Evolutionary conservation across 78 protist species (phyloP).

Genomic region (Acrasis kona): DNA sequence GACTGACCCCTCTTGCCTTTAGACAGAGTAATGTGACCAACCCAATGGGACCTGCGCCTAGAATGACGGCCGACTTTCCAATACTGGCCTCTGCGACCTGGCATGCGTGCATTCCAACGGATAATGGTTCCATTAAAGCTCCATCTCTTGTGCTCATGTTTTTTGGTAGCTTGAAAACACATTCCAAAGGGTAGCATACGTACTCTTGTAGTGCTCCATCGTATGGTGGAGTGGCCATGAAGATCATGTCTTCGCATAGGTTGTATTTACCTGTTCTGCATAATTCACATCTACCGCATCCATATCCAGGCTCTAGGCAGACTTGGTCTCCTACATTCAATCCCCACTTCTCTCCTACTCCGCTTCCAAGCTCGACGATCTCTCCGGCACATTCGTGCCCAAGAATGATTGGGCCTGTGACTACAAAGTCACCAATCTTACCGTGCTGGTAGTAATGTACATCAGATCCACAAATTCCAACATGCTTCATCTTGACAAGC

Average conservation of each 20-base stretch:
- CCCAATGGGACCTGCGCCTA: slow-evolving; percentile 40
- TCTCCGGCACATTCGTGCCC: slow-evolving; percentile 43
- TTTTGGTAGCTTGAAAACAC: slow-evolving; percentile 19
- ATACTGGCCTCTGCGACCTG: neutral
- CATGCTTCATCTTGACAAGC: slow-evolving; percentile 26
- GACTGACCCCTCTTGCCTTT: too few species aligned
- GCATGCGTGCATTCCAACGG: slow-evolving; percentile 45
- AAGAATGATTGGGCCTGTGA: slow-evolving; percentile 27
- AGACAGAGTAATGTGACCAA: too few species aligned
- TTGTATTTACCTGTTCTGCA: slow-evolving; percentile 35
- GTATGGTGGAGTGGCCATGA: slow-evolving; percentile 53
- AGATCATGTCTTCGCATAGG: slow-evolving; percentile 31
- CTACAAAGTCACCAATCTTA: slow-evolving; percentile 21
- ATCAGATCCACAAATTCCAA: slow-evolving; percentile 60
- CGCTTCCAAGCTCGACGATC: slow-evolving; percentile 10
- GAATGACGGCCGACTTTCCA: neutral
- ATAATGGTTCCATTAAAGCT: slow-evolving; percentile 43
- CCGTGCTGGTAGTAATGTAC: slow-evolving; percentile 44
- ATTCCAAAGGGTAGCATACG: slow-evolving; percentile 2
- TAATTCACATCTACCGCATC: slow-evolving; percentile 5
- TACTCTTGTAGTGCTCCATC: slow-evolving; percentile 27
- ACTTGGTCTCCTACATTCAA: slow-evolving; percentile 44
- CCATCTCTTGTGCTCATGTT: slow-evolving; percentile 29
- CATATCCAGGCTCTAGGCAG: slow-evolving; percentile 48
- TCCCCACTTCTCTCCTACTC: neutral